Conservation (phyloP, 345 rosid species). For the Hibiscus trionum region DNA sequence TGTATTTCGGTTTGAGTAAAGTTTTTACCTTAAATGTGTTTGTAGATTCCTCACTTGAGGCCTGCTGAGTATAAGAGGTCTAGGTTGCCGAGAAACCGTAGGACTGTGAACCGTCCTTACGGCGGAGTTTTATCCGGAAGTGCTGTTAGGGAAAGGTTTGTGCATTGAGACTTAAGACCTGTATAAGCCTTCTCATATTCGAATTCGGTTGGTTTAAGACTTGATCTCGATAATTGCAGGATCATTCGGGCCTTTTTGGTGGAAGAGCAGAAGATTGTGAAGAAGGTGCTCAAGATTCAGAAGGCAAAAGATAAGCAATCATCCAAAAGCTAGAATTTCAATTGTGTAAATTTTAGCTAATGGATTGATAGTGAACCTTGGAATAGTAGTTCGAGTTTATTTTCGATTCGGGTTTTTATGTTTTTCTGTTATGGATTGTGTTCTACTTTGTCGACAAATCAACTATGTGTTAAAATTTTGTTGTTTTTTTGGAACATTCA, state of each 20-base stretch:
- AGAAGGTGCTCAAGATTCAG: constrained; percentile 21
- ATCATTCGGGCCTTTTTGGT: constrained; percentile 72
- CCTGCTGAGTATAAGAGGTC: constrained; percentile 87
- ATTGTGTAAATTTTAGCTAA: not conserved
- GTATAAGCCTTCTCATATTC: not conserved
- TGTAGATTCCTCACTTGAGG: constrained; percentile 83
- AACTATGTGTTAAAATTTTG: not conserved
- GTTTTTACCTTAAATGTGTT: not conserved
- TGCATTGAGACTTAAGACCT: not conserved
- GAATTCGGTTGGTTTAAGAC: not conserved
- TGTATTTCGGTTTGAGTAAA: not conserved
- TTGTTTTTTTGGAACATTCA: not conserved
- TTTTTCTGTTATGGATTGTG: not conserved
- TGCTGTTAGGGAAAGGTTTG: constrained; percentile 86
- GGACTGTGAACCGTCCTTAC: constrained; percentile 85
- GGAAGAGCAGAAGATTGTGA: constrained; percentile 82
- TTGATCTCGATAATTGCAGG: constrained; percentile 22
- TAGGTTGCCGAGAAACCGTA: constrained; percentile 60
- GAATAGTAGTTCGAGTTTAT: not conserved
- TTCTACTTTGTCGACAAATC: constrained; percentile 7
- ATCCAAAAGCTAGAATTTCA: constrained; percentile 14
- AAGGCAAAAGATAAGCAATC: constrained; percentile 13
- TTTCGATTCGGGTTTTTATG: not conserved
- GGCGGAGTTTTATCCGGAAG: constrained; percentile 77
- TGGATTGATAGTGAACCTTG: not conserved